These are phyloP conservation scores for Sarocladiaceae sp. DNA, from an alignment of 2,329 filamentous ascomycete genomes.

Conservation along the genomic window DNA sequence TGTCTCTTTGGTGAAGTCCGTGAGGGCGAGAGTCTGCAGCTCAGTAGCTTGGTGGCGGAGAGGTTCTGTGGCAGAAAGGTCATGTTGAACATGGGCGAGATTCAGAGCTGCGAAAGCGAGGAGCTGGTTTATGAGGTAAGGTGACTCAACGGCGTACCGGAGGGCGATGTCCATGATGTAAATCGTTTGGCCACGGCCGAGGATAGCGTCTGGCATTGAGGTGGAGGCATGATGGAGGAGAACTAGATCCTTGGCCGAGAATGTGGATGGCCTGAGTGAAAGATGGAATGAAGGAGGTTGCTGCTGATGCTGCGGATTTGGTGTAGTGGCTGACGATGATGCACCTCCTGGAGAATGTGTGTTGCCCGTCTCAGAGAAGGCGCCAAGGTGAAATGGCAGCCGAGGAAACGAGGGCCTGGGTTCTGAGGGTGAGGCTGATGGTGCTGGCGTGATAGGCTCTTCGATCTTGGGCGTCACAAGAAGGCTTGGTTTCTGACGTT, in stretches of 20 bases:
- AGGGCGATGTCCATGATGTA: slow-evolving; percentile 27
- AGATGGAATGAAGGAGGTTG: slow-evolving; percentile 8
- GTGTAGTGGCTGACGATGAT: slow-evolving; percentile 9
- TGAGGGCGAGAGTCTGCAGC: slow-evolving; percentile 39
- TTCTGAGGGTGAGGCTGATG: background rate
- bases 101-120: slow-evolving; percentile 43
- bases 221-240: slow-evolving; percentile 33
- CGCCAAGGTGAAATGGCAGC: slow-evolving; percentile 3
- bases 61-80: slow-evolving; percentile 11
- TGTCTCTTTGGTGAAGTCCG: slow-evolving; percentile 30
- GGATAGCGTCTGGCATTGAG: slow-evolving; percentile 18
- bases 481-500: background rate
- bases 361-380: slow-evolving; percentile 3
- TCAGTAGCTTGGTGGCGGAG: slow-evolving; percentile 36
- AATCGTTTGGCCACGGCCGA: slow-evolving; percentile 16
- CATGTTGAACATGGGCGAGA: slow-evolving; percentile 17
- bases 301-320: slow-evolving; percentile 12
- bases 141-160: slow-evolving; percentile 27
- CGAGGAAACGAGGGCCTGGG: background rate
- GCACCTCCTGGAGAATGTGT: slow-evolving; percentile 1
- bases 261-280: slow-evolving; percentile 19
- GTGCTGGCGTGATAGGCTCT: slow-evolving; percentile 3
- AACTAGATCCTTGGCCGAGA: slow-evolving; percentile 33
- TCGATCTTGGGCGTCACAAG: slow-evolving; percentile 6
- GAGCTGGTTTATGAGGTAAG: slow-evolving; percentile 43